Evolutionary conservation across 257 asterid genomes (phyloP), one percentile per base, ranked within the genome.

Genomic region (Ballota nigra): DNA sequence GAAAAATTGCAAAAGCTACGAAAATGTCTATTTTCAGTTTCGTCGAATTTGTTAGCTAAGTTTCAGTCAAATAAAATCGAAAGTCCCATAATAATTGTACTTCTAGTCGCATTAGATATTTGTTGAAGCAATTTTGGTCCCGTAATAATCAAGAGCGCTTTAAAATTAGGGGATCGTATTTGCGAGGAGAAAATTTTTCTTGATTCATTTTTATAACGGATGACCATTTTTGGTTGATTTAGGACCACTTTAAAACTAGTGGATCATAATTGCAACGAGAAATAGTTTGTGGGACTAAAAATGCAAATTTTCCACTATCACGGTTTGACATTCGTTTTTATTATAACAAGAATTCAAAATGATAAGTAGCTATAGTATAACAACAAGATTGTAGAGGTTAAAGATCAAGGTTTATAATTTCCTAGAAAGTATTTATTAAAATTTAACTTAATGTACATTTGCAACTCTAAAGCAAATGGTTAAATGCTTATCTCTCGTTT

Each of bases 401-500:
- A 36, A 8, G 43, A 36, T 8, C 43, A 36, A 36, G 43, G 43
- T 36, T 36, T 8, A 36, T 33, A 8, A 33, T 36, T 36, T 36
- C 8, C 43, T 36, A 36, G 1, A 36, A 36, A 7, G 43, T 36
- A 9, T 9, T 8, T 8, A 36, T 36, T 31, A 31, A 31, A 31
- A 45, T 45, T n/a, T 13, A 15, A 13, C 53, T 36, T 36, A 1
- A 36, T 36, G 43, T 36, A 36, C 3, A 8, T 36, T 8, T 36
- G 12, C 43, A 36, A 36, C 43, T 36, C 43, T n/a, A 47, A 47
- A 22, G 8, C 8, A n/a, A n/a, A n/a, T 13, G 1, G 15, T 45
- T n/a, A 13, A n/a, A 47, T 15, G 2, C 52, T 45, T 56, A 56
- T 92, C 90, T 78, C 49, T 78, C 79, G 47, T 80, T 86, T 68